Evolutionary conservation across 2,329 filamentous ascomycete genomes (phyloP).

Genomic region (Pseudofabraea citricarpa): DNA sequence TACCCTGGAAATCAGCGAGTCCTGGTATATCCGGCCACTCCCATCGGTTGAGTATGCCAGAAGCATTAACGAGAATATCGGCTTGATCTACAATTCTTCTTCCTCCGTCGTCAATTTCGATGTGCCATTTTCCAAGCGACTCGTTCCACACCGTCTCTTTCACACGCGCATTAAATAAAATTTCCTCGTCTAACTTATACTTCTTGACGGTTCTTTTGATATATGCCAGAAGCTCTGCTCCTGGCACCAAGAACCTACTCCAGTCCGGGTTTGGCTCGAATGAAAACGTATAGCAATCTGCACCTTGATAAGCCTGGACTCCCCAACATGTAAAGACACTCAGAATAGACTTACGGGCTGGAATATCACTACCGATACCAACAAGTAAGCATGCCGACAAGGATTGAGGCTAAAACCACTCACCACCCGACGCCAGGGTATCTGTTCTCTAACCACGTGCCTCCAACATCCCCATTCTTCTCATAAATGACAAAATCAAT

Average conservation of each 20-base stretch:
- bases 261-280: slow-evolving; percentile 52
- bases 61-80: slow-evolving; percentile 43
- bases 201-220: slow-evolving; percentile 41
- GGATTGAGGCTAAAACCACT: no score
- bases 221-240: slow-evolving; percentile 29
- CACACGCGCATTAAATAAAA: slow-evolving; percentile 40
- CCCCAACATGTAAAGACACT: no score
- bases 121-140: not conserved
- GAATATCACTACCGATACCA: no score
- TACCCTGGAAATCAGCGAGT: slow-evolving; percentile 13
- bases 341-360: no score
- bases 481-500: no score
- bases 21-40: not conserved
- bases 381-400: no score
- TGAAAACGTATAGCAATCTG: no score
- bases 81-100: slow-evolving; percentile 32
- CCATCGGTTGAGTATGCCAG: slow-evolving; percentile 11
- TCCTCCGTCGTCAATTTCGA: not conserved
- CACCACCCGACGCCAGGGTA: no score
- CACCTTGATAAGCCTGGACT: no score
- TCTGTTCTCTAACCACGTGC: no score
- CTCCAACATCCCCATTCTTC: no score
- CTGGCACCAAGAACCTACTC: slow-evolving; percentile 45
- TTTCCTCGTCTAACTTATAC: slow-evolving; percentile 29
- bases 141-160: slow-evolving; percentile 14